Evolutionary conservation across 495 filamentous ascomycete species (phyloP).

Genomic region (Hamigera avellanea): DNA sequence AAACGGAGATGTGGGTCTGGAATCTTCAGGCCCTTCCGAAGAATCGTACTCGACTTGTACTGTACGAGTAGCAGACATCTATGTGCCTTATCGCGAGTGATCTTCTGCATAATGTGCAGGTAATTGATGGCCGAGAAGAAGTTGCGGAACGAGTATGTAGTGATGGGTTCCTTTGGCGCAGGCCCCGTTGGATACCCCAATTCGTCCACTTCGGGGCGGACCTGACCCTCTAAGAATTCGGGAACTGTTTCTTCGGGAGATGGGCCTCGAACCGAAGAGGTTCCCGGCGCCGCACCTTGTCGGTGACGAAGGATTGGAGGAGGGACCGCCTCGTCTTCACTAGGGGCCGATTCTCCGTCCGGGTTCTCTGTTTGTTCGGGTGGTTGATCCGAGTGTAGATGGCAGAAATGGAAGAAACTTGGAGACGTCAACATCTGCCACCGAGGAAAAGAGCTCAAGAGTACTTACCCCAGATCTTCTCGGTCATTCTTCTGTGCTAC

Average conservation of each 20-base stretch:
- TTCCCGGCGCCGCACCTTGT: conserved; percentile 17
- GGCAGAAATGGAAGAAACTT: conserved; percentile 87
- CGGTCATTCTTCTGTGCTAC: conserved; percentile 79
- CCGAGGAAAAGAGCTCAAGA: background rate
- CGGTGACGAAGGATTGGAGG: conserved; percentile 63
- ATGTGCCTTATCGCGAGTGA: conserved; percentile 88
- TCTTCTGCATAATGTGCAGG: conserved; percentile 91
- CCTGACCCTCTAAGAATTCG: conserved; percentile 21
- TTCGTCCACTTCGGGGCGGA: conserved; percentile 77
- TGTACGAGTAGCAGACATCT: conserved; percentile 86
- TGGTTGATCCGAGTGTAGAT: conserved; percentile 38
- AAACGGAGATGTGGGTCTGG: conserved; percentile 78
- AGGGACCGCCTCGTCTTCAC: conserved; percentile 66
- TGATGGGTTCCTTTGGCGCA: conserved; percentile 68
- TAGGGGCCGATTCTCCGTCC: conserved; percentile 21
- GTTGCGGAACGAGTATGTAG: conserved; percentile 81
- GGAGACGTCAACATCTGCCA: conserved; percentile 8
- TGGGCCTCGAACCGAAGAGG: conserved; percentile 14
- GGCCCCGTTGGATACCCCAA: conserved; percentile 59
- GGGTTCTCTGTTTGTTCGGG: conserved; percentile 12
- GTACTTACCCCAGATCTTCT: conserved; percentile 65
- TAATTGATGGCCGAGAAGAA: conserved; percentile 92
- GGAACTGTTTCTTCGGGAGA: conserved; percentile 22
- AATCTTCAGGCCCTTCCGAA: conserved; percentile 82
- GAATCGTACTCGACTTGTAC: conserved; percentile 82